These are phyloP conservation scores for Myrica gale DNA, from an alignment of 306 rosid genomes.

Conservation along the genomic window DNA sequence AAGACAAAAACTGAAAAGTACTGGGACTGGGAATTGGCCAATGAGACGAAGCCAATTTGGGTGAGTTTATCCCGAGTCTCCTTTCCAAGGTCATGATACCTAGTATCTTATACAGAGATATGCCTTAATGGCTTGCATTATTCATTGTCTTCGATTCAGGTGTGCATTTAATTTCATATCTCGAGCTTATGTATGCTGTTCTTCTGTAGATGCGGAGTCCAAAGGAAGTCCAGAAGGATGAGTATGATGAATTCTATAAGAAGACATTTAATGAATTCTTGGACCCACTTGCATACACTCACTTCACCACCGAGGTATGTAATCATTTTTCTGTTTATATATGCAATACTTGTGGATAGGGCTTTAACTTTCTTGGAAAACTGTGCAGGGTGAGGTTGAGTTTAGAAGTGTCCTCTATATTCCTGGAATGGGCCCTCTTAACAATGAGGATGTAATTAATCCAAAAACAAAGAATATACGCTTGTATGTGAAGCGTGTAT, in stretches of 20 bases:
- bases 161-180: conserved; percentile 14
- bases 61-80: conserved; percentile 51
- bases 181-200: conserved; percentile 10
- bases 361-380: conserved; percentile 17
- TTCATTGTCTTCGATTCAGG: conserved; percentile 7
- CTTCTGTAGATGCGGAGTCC: conserved; percentile 75
- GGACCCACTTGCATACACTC: conserved; percentile 84
- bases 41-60: conserved; percentile 98
- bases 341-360: not conserved
- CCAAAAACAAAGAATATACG: conserved; percentile 96
- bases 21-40: conserved; percentile 97
- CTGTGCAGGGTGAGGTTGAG: conserved; percentile 91
- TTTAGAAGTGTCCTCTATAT: conserved; percentile 87
- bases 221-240: conserved; percentile 82
- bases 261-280: conserved; percentile 82
- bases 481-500: conserved; percentile 87
- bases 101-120: not conserved
- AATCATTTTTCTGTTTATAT: not conserved
- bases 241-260: conserved; percentile 89
- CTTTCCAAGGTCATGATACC: conserved; percentile 9
- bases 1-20: conserved; percentile 85
- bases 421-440: conserved; percentile 97
- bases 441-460: conserved; percentile 87
- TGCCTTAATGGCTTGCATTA: not conserved
- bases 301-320: conserved; percentile 92